phyloP scores from a whole-genome alignment of 352 stramenopile species.

The Thalassiosira livingstoniorum region DNA sequence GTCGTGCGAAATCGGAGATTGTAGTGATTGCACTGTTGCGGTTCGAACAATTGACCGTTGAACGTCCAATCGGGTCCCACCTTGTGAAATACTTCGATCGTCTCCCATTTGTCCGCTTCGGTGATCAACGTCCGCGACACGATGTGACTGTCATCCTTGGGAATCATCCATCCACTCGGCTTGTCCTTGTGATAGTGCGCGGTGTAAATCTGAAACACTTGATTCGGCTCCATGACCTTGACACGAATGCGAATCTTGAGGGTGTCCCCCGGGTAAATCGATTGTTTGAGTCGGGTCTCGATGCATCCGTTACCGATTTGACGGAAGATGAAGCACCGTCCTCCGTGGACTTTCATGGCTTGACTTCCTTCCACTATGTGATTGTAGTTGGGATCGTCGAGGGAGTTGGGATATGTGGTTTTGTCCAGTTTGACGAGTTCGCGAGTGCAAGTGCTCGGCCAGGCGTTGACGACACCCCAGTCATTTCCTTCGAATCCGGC shows the following conservation, averaged over 20 bases:
- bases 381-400: neutral
- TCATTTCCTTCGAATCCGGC: slow-evolving; percentile 53
- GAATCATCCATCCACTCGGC: slow-evolving; percentile 11
- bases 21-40: slow-evolving; percentile 35
- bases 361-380: slow-evolving; percentile 29
- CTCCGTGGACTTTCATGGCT: slow-evolving; percentile 22
- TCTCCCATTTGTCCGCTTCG: slow-evolving; percentile 29
- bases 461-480: neutral
- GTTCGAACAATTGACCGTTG: slow-evolving; percentile 6
- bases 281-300: slow-evolving; percentile 1
- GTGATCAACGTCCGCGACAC: slow-evolving; percentile 23
- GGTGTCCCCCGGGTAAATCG: slow-evolving; percentile 38
- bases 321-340: slow-evolving; percentile 47
- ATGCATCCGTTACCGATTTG: slow-evolving; percentile 38
- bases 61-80: slow-evolving; percentile 48
- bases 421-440: slow-evolving; percentile 8
- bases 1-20: slow-evolving; percentile 38
- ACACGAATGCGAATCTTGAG: slow-evolving; percentile 49
- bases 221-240: neutral
- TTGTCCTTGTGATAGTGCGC: slow-evolving; percentile 37
- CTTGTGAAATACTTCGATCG: slow-evolving; percentile 22
- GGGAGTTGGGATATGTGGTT: neutral
- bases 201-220: slow-evolving; percentile 48
- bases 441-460: slow-evolving; percentile 6
- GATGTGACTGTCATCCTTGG: slow-evolving; percentile 37